phyloP scores from a whole-genome alignment of 441 rosid genomes.

The Dalechampia spathulata region DNA sequence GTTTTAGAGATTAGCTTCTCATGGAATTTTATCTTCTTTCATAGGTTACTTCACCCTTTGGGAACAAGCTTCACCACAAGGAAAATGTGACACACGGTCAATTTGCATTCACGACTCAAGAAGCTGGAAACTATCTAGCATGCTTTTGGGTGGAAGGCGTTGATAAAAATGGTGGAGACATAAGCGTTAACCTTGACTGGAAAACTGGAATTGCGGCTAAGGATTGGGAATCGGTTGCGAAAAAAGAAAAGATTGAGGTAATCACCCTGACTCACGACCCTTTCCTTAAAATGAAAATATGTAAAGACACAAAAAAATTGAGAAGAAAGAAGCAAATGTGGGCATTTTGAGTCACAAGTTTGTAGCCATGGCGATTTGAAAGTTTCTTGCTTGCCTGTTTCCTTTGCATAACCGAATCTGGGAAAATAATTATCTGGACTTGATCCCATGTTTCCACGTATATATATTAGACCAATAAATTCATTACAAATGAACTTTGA shows the following conservation, averaged over 20 bases:
- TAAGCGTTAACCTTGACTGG: conserved; percentile 79
- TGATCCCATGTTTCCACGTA: too few relatives aligned
- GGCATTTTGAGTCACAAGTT: too few relatives aligned
- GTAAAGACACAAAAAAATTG: background rate
- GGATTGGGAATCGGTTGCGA: conserved; percentile 97
- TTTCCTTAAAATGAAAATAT: background rate
- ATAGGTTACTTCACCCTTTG: conserved; percentile 88
- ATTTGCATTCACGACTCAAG: conserved; percentile 82
- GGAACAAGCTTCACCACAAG: conserved; percentile 51
- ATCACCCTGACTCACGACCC: conserved; percentile 13
- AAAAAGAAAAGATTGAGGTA: conserved; percentile 87
- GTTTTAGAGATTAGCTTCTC: background rate
- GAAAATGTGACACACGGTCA: conserved; percentile 75
- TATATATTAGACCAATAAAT: too few relatives aligned
- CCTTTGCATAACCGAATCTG: too few relatives aligned
- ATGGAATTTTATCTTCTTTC: conserved; percentile 8
- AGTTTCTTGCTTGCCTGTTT: background rate
- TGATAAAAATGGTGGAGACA: conserved; percentile 32
- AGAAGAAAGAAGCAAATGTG: too few relatives aligned
- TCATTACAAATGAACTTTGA: too few relatives aligned
- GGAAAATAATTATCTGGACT: too few relatives aligned
- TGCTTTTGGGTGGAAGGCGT: conserved; percentile 58
- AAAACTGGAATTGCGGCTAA: conserved; percentile 87
- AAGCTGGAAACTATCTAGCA: conserved; percentile 72
- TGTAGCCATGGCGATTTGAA: too few relatives aligned